A percentile compares a stretch with the other conserved stretches of the same genome.
These are phyloP conservation scores for Globisporangium takayamanum DNA, from an alignment of 352 stramenopile genomes.

Conservation along the genomic window DNA sequence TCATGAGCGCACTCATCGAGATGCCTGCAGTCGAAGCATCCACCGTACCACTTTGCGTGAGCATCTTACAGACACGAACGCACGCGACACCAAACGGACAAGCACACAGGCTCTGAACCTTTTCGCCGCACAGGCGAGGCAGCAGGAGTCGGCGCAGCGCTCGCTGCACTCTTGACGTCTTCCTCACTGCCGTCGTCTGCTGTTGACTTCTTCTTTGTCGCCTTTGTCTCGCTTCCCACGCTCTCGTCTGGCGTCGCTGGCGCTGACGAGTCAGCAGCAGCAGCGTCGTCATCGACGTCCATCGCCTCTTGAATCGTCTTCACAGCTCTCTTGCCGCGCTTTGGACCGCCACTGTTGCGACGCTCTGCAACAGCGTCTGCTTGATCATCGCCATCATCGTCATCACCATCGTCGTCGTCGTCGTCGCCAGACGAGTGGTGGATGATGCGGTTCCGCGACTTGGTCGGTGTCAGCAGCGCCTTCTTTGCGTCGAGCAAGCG, in stretches of 20 bases:
- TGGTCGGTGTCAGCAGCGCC: conserved; percentile 8
- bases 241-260: not conserved
- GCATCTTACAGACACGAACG: not conserved
- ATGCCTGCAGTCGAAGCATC: conserved; percentile 11
- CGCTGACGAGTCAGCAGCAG: not conserved
- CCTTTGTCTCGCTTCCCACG: conserved; percentile 1
- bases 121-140: conserved; percentile 40
- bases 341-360: conserved; percentile 6
- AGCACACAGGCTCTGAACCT: conserved; percentile 1
- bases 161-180: conserved; percentile 17
- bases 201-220: conserved; percentile 9
- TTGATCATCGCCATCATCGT: conserved; percentile 9
- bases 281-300: too few species aligned
- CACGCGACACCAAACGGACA: not conserved
- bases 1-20: conserved; percentile 58
- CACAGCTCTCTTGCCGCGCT: not conserved
- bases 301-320: not conserved
- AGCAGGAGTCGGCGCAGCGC: conserved; percentile 22
- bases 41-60: not conserved
- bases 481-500: conserved; percentile 13
- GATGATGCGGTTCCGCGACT: conserved; percentile 15
- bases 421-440: conserved; percentile 14
- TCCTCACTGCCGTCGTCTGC: conserved; percentile 16
- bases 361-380: not conserved
- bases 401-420: conserved; percentile 12